Conservation (phyloP, 192 early-diverging fungal species). For the Backusella sp. region DNA sequence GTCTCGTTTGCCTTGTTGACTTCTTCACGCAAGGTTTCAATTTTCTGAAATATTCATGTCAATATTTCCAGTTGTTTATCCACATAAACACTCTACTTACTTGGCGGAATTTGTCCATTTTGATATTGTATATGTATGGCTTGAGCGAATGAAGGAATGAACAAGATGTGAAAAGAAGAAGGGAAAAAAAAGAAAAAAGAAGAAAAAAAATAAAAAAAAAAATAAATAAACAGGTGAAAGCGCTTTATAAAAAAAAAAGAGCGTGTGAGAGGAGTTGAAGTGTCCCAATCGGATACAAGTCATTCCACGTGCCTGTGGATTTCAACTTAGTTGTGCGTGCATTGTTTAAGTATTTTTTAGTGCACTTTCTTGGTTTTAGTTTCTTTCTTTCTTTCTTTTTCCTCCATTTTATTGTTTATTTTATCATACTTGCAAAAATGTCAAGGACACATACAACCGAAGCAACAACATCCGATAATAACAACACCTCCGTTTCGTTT, state of each 20-base stretch:
- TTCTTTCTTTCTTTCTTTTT: not conserved
- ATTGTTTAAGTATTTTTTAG: not conserved
- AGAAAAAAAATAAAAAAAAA: not conserved
- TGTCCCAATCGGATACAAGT: not conserved
- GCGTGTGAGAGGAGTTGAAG: not conserved
- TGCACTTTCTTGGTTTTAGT: not conserved
- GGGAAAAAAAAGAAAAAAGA: not conserved
- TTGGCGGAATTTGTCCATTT: constrained; percentile 33
- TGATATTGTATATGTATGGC: not conserved
- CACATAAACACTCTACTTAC: constrained; percentile 6
- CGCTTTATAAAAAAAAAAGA: not conserved
- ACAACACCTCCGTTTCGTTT: not conserved
- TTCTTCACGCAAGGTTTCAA: constrained; percentile 59
- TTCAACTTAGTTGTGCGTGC: not conserved
- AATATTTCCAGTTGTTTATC: not conserved
- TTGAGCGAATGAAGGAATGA: not conserved
- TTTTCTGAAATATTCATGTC: constrained; percentile 51
- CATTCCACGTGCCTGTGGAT: not conserved
- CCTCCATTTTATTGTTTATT: not conserved
- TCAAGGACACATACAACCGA: constrained; percentile 1
- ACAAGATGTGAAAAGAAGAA: not conserved
- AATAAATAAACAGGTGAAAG: not conserved
- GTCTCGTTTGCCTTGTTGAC: constrained; percentile 59
- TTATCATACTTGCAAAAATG: not conserved
- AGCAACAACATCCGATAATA: not conserved